These are phyloP conservation scores for Brassica incana DNA, from an alignment of 345 rosid genomes.

Conservation along the genomic window DNA sequence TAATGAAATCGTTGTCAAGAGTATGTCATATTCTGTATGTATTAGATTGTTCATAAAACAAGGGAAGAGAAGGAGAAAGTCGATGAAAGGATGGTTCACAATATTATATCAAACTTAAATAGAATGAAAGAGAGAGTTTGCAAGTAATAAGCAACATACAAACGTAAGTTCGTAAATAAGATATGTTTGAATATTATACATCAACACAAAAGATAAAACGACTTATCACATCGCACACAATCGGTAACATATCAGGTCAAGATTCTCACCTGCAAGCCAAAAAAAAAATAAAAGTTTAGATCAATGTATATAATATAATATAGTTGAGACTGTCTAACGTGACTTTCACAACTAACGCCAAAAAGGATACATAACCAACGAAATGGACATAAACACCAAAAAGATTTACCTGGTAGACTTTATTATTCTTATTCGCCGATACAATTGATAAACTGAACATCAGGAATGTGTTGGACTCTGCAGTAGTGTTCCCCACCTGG, in stretches of 20 bases:
- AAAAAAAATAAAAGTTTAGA: background rate
- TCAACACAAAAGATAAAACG: background rate
- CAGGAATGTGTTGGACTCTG: constrained; percentile 20
- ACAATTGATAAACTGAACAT: constrained; percentile 14
- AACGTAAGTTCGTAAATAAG: background rate
- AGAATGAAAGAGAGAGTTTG: background rate
- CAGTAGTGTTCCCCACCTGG: constrained; percentile 11
- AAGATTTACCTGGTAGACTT: background rate
- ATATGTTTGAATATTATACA: background rate
- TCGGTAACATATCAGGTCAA: background rate
- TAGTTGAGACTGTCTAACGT: background rate
- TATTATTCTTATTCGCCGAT: background rate
- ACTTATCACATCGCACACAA: background rate
- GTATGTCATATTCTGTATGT: background rate
- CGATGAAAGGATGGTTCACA: background rate
- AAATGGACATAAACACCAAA: background rate
- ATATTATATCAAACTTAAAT: background rate
- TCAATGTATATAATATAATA: background rate
- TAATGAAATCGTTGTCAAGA: too few species aligned
- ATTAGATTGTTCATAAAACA: background rate
- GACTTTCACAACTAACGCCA: background rate
- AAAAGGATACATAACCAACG: background rate
- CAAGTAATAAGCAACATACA: background rate
- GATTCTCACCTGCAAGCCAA: background rate
- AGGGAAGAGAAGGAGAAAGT: background rate